Evolutionary conservation across 2,329 filamentous ascomycete genomes (phyloP).

Genomic region (Hymenoscyphus fructigenus): DNA sequence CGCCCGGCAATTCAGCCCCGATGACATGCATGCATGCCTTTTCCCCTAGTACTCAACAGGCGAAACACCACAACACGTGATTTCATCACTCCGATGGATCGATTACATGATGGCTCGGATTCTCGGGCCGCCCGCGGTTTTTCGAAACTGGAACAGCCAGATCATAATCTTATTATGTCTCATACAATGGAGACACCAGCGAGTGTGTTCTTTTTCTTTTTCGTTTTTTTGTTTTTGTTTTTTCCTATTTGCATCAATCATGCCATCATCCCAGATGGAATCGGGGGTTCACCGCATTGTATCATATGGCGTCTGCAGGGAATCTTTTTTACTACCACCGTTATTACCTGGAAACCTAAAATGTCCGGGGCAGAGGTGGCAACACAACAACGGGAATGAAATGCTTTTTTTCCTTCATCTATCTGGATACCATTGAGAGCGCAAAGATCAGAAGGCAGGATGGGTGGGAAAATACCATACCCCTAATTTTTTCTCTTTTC

Average conservation of each 20-base stretch:
- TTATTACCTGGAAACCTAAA: neutral
- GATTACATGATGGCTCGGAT: neutral
- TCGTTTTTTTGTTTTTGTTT: neutral
- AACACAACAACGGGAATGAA: neutral
- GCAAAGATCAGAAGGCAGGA: conserved; percentile 5
- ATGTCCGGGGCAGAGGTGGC: neutral
- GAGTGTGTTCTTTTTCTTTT: neutral
- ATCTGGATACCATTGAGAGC: conserved; percentile 13
- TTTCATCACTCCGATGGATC: neutral
- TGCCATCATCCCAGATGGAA: conserved; percentile 3
- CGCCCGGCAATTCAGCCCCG: neutral
- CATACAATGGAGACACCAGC: neutral
- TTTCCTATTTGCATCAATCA: conserved; percentile 8
- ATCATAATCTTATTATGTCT: conserved; percentile 1
- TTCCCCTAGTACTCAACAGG: neutral
- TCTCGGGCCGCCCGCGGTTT: neutral
- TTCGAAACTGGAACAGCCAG: neutral
- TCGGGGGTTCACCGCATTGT: conserved; percentile 9
- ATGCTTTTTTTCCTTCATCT: conserved; percentile 1
- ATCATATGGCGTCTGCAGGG: conserved; percentile 15
- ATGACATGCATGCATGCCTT: neutral
- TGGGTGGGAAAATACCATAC: neutral
- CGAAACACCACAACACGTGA: neutral
- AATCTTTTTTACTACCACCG: neutral
- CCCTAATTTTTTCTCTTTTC: neutral